Evolutionary conservation across 805 yeast genomes (phyloP).

Genomic region (Ogataea nonfermentans): DNA sequence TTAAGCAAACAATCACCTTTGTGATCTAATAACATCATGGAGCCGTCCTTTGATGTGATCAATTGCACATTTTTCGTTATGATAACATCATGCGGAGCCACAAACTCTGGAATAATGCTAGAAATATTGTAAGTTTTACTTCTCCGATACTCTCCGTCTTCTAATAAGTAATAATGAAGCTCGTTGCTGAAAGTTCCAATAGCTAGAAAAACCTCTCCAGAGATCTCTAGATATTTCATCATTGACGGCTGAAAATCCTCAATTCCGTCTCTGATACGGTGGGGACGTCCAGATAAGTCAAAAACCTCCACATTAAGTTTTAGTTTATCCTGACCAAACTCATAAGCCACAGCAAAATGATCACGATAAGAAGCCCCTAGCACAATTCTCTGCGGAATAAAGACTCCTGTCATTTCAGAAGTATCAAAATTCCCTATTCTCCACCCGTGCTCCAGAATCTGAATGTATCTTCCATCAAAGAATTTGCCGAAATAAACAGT

Average conservation of each 20-base stretch:
- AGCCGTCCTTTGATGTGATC: slow-evolving; percentile 28
- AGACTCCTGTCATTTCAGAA: slow-evolving; percentile 3
- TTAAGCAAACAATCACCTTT: neutral
- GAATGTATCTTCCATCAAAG: slow-evolving; percentile 15
- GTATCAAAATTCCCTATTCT: slow-evolving; percentile 21
- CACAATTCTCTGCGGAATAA: slow-evolving; percentile 17
- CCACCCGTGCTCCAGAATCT: slow-evolving; percentile 24
- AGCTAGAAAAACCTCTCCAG: slow-evolving; percentile 7
- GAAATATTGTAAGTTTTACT: slow-evolving; percentile 5
- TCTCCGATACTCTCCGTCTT: slow-evolving; percentile 2
- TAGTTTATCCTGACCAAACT: slow-evolving; percentile 5
- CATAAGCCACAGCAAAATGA: slow-evolving; percentile 20
- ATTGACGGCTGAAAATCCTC: slow-evolving; percentile 19
- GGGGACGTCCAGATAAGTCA: slow-evolving; percentile 2
- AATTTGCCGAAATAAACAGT: slow-evolving; percentile 18
- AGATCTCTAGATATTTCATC: slow-evolving; percentile 8
- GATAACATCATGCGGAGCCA: slow-evolving; percentile 14
- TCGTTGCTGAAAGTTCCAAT: slow-evolving; percentile 21
- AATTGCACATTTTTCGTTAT: slow-evolving; percentile 6
- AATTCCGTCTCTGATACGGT: slow-evolving; percentile 10
- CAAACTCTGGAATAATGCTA: slow-evolving; percentile 3
- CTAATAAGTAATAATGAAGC: slow-evolving; percentile 14
- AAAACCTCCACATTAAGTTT: slow-evolving; percentile 19
- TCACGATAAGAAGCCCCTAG: slow-evolving; percentile 15
- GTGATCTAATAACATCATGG: slow-evolving; percentile 7